Conservation (phyloP, 345 rosid species). For the Limnanthes douglasii region DNA sequence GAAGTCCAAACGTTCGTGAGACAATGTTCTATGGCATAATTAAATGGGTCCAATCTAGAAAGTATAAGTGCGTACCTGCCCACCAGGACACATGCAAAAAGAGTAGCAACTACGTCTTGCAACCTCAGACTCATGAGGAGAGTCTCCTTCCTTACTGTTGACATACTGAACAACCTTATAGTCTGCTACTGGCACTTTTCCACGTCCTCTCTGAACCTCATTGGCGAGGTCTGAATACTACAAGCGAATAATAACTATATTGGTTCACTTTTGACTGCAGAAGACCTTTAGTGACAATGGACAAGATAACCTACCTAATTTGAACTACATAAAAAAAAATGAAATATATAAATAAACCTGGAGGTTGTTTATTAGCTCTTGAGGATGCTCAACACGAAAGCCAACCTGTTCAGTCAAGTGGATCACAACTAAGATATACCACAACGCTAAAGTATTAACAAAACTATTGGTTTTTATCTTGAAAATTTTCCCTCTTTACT, state of each 20-base stretch:
- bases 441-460: neutral
- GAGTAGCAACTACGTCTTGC: conserved; percentile 72
- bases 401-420: conserved; percentile 52
- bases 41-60: too few species aligned
- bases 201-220: conserved; percentile 63
- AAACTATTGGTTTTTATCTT: too few species aligned
- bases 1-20: too few species aligned
- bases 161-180: conserved; percentile 72
- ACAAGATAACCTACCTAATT: too few species aligned
- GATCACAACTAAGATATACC: neutral
- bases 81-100: conserved; percentile 99
- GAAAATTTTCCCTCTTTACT: too few species aligned
- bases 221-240: conserved; percentile 66
- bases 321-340: neutral
- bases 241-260: conserved; percentile 3
- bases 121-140: conserved; percentile 10
- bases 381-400: conserved; percentile 94
- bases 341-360: conserved; percentile 30
- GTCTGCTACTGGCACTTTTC: conserved; percentile 93
- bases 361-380: conserved; percentile 73
- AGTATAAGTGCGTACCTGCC: conserved; percentile 79
- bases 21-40: too few species aligned
- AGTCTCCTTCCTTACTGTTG: conserved; percentile 16
- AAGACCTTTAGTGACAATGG: too few species aligned
- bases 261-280: too few species aligned